A percentile compares a stretch with the other conserved stretches of the same genome.
phyloP scores from a whole-genome alignment of 1,284 basidiomycete genomes.

The Ceratobasidium sp. region DNA sequence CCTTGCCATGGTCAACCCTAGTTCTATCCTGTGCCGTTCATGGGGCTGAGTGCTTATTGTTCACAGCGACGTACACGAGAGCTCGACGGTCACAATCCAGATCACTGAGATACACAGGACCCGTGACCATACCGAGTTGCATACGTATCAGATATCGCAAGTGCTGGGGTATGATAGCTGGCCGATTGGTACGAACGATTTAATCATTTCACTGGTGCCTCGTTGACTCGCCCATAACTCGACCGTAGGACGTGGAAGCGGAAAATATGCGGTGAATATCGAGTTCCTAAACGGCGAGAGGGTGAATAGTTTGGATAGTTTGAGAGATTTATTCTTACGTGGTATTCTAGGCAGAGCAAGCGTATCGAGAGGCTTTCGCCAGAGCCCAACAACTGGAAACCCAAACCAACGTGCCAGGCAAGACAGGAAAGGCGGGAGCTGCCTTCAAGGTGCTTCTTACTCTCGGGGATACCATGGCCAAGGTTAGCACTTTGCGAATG shows the following conservation, averaged over 20 bases:
- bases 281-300: not conserved
- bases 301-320: not conserved
- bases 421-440: not conserved
- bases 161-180: not conserved
- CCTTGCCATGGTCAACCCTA: not conserved
- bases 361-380: not conserved
- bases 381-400: not conserved
- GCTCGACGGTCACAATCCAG: not conserved
- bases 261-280: not conserved
- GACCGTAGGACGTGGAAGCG: not conserved
- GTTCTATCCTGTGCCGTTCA: not conserved
- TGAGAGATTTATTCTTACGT: too few species aligned
- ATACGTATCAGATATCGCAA: not conserved
- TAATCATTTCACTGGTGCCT: not conserved
- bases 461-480: not conserved
- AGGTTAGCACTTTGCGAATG: not conserved
- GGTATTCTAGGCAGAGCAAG: not conserved
- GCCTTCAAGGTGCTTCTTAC: conserved; percentile 10
- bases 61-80: not conserved
- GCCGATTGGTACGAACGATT: not conserved
- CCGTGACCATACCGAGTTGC: not conserved
- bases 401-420: not conserved
- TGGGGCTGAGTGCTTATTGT: too few species aligned
- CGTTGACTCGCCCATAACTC: not conserved
- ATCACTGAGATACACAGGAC: not conserved